Evolutionary conservation across 805 yeast species (phyloP).

Genomic region (Peterozyma xylosa): DNA sequence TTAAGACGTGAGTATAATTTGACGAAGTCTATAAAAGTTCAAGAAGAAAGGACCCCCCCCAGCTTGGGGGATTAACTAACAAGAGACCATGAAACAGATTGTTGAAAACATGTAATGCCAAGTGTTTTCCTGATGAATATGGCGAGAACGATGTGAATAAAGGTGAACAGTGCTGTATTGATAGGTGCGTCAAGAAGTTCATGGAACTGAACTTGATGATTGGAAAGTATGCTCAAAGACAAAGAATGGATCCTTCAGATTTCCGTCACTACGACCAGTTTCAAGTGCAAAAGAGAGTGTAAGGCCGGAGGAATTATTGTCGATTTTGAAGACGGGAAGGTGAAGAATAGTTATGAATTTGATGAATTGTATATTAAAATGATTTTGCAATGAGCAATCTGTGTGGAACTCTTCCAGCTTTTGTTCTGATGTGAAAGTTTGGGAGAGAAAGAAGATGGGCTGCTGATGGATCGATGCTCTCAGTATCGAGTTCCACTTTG

Average conservation of each 20-base stretch:
- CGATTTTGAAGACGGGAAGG: too few relatives aligned
- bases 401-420: too few relatives aligned
- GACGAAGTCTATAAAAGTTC: neutral
- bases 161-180: conserved; percentile 78
- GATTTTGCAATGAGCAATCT: too few relatives aligned
- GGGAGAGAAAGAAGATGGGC: too few relatives aligned
- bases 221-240: conserved; percentile 42
- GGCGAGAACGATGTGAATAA: conserved; percentile 79
- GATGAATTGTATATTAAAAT: too few relatives aligned
- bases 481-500: too few relatives aligned
- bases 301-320: too few relatives aligned
- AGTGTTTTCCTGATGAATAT: conserved; percentile 82
- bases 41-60: too few relatives aligned
- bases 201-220: conserved; percentile 62
- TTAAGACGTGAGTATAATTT: conserved; percentile 27
- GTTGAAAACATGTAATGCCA: conserved; percentile 53
- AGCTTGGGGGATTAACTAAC: too few relatives aligned
- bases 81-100: conserved; percentile 25
- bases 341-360: too few relatives aligned
- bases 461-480: too few relatives aligned
- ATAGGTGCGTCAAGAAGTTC: conserved; percentile 80
- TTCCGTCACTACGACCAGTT: conserved; percentile 32
- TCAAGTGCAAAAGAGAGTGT: neutral
- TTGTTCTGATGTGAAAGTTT: neutral
- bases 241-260: conserved; percentile 36